Evolutionary conservation across 2,329 filamentous ascomycete genomes (phyloP).

Genomic region (Pezicula carpinea): DNA sequence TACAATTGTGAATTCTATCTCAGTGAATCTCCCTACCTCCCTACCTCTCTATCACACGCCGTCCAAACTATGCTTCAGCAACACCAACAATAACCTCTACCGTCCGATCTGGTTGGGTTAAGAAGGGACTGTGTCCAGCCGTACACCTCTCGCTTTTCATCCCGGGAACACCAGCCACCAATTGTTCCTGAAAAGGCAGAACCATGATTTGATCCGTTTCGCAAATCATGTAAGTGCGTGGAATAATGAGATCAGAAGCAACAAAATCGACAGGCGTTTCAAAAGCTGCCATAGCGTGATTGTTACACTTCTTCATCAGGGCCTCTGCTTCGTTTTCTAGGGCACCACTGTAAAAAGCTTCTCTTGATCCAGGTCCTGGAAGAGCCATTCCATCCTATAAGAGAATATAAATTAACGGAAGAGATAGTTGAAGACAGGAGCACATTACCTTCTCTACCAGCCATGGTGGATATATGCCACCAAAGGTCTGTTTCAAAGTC

Average conservation of each 20-base stretch:
- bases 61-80: background rate
- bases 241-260: slow-evolving; percentile 1
- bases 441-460: background rate
- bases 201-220: slow-evolving; percentile 5
- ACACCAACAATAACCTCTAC: slow-evolving; percentile 5
- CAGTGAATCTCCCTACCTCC: too few relatives aligned
- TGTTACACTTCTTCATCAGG: background rate
- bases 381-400: background rate
- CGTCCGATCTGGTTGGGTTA: slow-evolving; percentile 6
- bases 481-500: background rate
- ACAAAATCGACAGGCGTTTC: slow-evolving; percentile 3
- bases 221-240: slow-evolving; percentile 3
- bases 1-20: too few relatives aligned
- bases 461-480: background rate
- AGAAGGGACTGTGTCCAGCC: slow-evolving; percentile 7
- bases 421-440: background rate
- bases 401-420: too few relatives aligned
- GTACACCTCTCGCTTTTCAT: slow-evolving; percentile 3
- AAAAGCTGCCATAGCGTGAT: background rate
- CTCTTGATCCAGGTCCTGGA: background rate
- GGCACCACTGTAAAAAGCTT: background rate
- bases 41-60: too few relatives aligned
- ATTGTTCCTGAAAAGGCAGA: slow-evolving; percentile 1
- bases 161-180: slow-evolving; percentile 2
- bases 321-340: background rate